Conservation (phyloP, 2,329 filamentous ascomycete species). For the Plectosphaerella cucumerina region DNA sequence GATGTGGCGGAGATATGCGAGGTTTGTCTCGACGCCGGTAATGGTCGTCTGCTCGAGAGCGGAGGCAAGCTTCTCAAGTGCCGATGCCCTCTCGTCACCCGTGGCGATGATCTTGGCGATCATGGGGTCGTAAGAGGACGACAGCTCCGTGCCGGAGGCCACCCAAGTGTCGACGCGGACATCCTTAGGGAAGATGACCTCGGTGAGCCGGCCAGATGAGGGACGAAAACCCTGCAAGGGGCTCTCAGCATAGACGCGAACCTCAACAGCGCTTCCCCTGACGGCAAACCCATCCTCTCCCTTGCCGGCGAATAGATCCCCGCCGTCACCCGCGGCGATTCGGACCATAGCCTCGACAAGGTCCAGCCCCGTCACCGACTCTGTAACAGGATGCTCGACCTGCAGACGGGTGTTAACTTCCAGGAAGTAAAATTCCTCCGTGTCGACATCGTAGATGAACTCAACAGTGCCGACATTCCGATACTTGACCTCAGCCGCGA, state of each 20-base stretch:
- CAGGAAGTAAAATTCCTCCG: constrained; percentile 37
- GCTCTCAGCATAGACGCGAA: constrained; percentile 70
- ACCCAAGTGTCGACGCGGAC: constrained; percentile 70
- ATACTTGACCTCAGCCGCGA: constrained; percentile 32
- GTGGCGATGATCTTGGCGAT: constrained; percentile 71
- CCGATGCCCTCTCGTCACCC: constrained; percentile 53
- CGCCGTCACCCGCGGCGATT: constrained; percentile 41
- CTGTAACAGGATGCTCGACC: constrained; percentile 42
- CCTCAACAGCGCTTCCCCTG: constrained; percentile 65
- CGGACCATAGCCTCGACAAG: constrained; percentile 26
- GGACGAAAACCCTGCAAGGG: constrained; percentile 62
- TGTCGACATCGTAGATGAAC: constrained; percentile 35
- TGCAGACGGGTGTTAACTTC: constrained; percentile 46
- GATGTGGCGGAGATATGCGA: constrained; percentile 26
- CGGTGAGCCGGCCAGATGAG: constrained; percentile 60
- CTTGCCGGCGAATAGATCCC: constrained; percentile 5
- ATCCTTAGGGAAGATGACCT: constrained; percentile 53
- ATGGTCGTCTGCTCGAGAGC: constrained; percentile 49
- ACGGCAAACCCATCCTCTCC: constrained; percentile 31
- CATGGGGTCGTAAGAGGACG: constrained; percentile 72
- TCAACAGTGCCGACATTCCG: constrained; percentile 39
- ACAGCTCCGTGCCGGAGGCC: constrained; percentile 64
- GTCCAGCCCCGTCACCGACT: constrained; percentile 31
- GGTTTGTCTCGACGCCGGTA: constrained; percentile 27
- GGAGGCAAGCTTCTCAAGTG: constrained; percentile 57